These are phyloP conservation scores for Tubosaeta sp. DNA, from an alignment of 768 basidiomycete species.

Conservation along the genomic window DNA sequence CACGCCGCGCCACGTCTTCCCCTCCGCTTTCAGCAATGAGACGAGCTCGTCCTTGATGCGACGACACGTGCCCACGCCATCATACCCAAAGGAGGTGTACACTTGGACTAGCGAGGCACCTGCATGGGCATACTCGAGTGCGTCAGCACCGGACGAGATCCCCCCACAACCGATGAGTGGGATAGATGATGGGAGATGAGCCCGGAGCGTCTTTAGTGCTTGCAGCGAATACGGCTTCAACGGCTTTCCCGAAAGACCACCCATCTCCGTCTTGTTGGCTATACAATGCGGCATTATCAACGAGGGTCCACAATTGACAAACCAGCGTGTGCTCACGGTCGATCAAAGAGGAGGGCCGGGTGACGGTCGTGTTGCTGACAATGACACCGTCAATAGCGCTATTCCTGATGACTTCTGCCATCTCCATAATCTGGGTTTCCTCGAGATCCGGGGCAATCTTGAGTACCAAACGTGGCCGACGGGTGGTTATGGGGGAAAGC, in stretches of 20 bases:
- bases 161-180: constrained; percentile 95
- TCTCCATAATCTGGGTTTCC: constrained; percentile 72
- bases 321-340: constrained; percentile 43
- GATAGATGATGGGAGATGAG: constrained; percentile 71
- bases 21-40: constrained; percentile 55
- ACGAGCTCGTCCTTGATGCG: constrained; percentile 88
- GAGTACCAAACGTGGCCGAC: constrained; percentile 49
- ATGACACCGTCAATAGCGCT: constrained; percentile 90
- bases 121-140: constrained; percentile 80
- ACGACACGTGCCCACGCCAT: constrained; percentile 79
- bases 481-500: constrained; percentile 39
- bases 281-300: constrained; percentile 18
- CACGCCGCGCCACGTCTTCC: constrained; percentile 71
- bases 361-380: constrained; percentile 93
- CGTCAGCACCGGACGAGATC: constrained; percentile 79
- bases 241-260: constrained; percentile 90
- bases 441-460: constrained; percentile 74
- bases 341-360: constrained; percentile 60
- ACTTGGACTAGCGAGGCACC: constrained; percentile 88
- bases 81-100: constrained; percentile 89
- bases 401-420: constrained; percentile 72
- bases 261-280: constrained; percentile 69
- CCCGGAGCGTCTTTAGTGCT: constrained; percentile 58
- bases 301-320: not conserved
- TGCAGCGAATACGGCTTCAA: constrained; percentile 51